phyloP scores from a whole-genome alignment of 176 grass and related monocot species.

The Coix lacrymajobi region DNA sequence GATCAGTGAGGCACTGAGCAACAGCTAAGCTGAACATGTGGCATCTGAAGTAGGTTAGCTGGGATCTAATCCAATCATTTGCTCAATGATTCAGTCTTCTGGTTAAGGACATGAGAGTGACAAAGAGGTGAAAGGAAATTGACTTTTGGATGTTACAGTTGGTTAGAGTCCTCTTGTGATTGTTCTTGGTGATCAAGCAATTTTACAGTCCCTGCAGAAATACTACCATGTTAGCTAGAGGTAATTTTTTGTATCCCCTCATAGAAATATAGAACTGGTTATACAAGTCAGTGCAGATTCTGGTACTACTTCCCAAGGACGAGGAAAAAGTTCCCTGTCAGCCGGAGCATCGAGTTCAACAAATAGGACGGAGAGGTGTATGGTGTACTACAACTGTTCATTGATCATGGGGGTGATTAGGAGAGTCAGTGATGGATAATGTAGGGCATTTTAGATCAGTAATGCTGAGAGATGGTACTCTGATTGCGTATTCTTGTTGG shows the following conservation, averaged over 20 bases:
- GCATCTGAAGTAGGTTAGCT: conserved; percentile 11
- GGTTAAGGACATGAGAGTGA: neutral
- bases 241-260: neutral
- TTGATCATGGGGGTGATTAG: neutral
- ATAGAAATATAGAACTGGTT: neutral
- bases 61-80: neutral
- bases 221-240: neutral
- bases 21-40: neutral
- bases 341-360: neutral
- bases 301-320: neutral
- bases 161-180: neutral
- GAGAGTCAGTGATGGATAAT: neutral
- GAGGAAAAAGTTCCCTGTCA: neutral
- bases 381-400: neutral
- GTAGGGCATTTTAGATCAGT: neutral
- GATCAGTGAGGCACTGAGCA: neutral
- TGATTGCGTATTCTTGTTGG: neutral
- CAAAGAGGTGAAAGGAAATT: neutral
- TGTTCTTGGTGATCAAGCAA: neutral
- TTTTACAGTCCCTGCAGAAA: neutral
- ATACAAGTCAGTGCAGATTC: neutral
- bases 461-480: neutral
- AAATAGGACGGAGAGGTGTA: neutral
- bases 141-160: neutral
- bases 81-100: neutral